Conservation (phyloP, 1,284 basidiomycete genomes). For the Schizophyllum commune region DNA sequence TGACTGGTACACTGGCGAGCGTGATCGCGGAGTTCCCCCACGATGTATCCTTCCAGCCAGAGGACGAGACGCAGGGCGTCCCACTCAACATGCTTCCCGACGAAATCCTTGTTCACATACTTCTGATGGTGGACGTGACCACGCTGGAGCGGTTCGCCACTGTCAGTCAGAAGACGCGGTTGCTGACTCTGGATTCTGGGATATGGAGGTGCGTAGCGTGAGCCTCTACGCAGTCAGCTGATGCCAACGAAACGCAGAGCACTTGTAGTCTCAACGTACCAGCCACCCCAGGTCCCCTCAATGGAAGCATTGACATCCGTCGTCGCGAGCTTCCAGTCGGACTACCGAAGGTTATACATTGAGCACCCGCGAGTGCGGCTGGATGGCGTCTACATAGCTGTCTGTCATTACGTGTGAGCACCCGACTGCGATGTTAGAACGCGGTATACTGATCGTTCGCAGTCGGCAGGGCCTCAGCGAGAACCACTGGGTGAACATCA, state of each 20-base stretch:
- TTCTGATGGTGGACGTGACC: slow-evolving; percentile 55
- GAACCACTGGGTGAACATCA: slow-evolving; percentile 76
- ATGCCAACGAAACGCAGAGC: slow-evolving; percentile 28
- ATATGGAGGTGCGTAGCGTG: slow-evolving; percentile 65
- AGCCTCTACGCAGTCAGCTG: slow-evolving; percentile 1
- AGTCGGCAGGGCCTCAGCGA: slow-evolving; percentile 77
- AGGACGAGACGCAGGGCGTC: slow-evolving; percentile 53
- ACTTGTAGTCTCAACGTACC: slow-evolving; percentile 53
- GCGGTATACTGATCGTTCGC: slow-evolving; percentile 4
- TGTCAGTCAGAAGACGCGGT: slow-evolving; percentile 65
- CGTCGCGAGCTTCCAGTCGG: slow-evolving; percentile 42
- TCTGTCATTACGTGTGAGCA: slow-evolving; percentile 77
- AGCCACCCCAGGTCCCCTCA: slow-evolving; percentile 60
- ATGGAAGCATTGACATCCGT: slow-evolving; percentile 39
- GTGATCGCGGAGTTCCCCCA: slow-evolving; percentile 42
- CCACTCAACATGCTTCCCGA: slow-evolving; percentile 60
- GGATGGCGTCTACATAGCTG: slow-evolving; percentile 86
- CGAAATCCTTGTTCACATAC: slow-evolving; percentile 64
- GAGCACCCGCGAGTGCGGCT: slow-evolving; percentile 77
- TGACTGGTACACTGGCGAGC: slow-evolving; percentile 36
- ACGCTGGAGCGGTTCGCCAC: slow-evolving; percentile 72
- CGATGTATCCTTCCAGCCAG: slow-evolving; percentile 55
- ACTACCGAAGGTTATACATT: slow-evolving; percentile 71
- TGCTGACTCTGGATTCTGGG: slow-evolving; percentile 56
- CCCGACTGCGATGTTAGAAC: background rate